phyloP scores from a whole-genome alignment of 2,329 filamentous ascomycete genomes.

The Trichoderma afroharzianum region DNA sequence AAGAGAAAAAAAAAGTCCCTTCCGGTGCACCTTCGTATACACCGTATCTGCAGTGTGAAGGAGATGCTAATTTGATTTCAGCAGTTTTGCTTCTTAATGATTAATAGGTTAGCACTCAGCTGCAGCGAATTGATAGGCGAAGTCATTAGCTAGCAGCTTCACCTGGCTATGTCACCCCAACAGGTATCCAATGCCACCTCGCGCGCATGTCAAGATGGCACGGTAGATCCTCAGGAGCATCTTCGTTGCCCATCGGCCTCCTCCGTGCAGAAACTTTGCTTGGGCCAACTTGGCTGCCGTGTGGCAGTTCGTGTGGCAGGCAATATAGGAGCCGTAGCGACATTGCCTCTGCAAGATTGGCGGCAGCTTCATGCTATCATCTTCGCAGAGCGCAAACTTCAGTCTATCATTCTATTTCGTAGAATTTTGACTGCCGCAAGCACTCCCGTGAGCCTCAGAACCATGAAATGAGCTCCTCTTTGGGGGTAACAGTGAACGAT shows the following conservation, averaged over 20 bases:
- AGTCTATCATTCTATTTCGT: background rate
- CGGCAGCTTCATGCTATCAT: conserved; percentile 6
- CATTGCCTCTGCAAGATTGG: background rate
- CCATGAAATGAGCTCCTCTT: background rate
- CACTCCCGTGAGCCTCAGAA: background rate
- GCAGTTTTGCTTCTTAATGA: background rate
- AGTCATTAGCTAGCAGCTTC: background rate
- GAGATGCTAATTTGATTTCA: background rate
- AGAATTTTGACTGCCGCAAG: background rate
- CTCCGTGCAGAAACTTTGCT: background rate
- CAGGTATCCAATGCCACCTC: background rate
- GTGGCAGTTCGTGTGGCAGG: background rate
- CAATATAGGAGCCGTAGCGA: background rate
- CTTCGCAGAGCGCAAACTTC: conserved; percentile 9
- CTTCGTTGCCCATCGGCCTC: background rate
- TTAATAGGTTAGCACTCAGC: background rate
- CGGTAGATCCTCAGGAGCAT: background rate
- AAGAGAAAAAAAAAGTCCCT: background rate
- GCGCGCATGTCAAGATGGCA: background rate
- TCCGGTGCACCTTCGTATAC: background rate
- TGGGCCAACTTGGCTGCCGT: background rate
- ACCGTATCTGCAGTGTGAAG: background rate
- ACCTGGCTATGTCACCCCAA: background rate
- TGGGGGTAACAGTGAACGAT: background rate
- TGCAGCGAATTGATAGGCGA: background rate